These are phyloP conservation scores for Cladosporium velox DNA, from an alignment of 2,329 filamentous ascomycete genomes.

Conservation along the genomic window DNA sequence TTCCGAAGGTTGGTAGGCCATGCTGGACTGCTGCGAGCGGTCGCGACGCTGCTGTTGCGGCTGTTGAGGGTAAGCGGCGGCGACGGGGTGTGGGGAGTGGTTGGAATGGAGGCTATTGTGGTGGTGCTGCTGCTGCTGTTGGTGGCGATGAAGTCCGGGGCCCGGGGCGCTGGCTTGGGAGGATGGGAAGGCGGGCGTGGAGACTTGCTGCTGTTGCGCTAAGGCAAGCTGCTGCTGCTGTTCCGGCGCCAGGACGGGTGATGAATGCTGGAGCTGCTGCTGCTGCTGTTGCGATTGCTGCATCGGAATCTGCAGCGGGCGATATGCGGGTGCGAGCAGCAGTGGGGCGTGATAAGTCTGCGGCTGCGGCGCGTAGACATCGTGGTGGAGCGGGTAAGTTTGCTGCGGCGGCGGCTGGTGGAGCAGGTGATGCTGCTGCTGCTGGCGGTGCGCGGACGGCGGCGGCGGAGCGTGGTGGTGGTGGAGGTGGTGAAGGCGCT, in stretches of 20 bases:
- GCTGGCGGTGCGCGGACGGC: not conserved
- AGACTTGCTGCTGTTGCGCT: constrained; percentile 17
- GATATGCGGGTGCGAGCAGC: constrained; percentile 42
- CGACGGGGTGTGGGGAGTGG: constrained; percentile 20
- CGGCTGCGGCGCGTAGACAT: constrained; percentile 25
- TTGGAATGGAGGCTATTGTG: constrained; percentile 22
- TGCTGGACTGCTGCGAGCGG: constrained; percentile 31
- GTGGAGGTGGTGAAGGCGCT: constrained; percentile 26
- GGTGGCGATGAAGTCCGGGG: constrained; percentile 24
- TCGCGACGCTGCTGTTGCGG: constrained; percentile 1
- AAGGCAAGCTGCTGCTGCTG: constrained; percentile 19
- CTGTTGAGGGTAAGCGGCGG: constrained; percentile 11
- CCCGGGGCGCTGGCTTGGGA: constrained; percentile 3
- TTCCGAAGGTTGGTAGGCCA: constrained; percentile 43
- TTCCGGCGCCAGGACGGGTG: constrained; percentile 6
- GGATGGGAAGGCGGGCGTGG: constrained; percentile 12
- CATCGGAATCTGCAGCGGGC: constrained; percentile 42
- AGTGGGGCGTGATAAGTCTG: constrained; percentile 35
- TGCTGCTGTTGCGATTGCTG: constrained; percentile 35
- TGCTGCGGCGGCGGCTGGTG: constrained; percentile 33
- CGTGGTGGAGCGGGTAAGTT: constrained; percentile 34
- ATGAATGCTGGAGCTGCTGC: constrained; percentile 22
- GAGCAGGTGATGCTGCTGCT: constrained; percentile 22
- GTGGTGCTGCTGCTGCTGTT: constrained; percentile 24
- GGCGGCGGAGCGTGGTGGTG: constrained; percentile 34